phyloP scores from a whole-genome alignment of 2,329 filamentous ascomycete species.

The Dactylellina cionopaga region DNA sequence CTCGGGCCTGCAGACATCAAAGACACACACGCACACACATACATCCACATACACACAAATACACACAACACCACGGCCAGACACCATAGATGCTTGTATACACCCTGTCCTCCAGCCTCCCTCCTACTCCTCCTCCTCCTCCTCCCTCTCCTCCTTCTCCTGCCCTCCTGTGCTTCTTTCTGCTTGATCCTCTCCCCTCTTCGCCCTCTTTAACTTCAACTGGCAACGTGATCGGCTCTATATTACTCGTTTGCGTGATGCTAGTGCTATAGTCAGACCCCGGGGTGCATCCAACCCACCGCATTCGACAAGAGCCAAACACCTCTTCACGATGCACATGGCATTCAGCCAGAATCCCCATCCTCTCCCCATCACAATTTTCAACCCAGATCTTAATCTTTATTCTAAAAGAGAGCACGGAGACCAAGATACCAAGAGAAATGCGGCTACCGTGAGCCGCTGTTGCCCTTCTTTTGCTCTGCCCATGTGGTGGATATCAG shows the following conservation, averaged over 20 bases:
- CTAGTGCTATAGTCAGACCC: slow-evolving; percentile 23
- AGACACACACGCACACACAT: too few species aligned
- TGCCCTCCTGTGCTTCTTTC: neutral
- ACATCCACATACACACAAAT: neutral
- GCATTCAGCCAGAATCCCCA: slow-evolving; percentile 41
- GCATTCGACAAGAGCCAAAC: neutral
- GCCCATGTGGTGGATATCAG: slow-evolving; percentile 4
- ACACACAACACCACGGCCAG: too few species aligned
- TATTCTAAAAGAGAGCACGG: neutral
- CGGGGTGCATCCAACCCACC: slow-evolving; percentile 4
- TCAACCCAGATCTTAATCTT: neutral
- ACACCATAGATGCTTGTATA: too few species aligned
- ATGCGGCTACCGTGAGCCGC: neutral
- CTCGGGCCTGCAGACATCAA: slow-evolving; percentile 16
- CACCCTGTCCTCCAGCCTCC: neutral
- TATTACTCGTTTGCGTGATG: slow-evolving; percentile 46
- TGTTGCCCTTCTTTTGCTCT: neutral
- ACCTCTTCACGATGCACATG: slow-evolving; percentile 14
- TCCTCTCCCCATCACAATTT: slow-evolving; percentile 14
- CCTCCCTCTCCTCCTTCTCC: neutral
- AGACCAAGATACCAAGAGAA: neutral
- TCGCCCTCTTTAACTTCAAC: too few species aligned
- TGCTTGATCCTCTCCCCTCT: neutral
- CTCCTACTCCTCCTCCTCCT: neutral
- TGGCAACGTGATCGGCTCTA: slow-evolving; percentile 35